These are phyloP conservation scores for Rhynchospora breviuscula DNA, from an alignment of 176 grass and related monocot species.

Conservation along the genomic window DNA sequence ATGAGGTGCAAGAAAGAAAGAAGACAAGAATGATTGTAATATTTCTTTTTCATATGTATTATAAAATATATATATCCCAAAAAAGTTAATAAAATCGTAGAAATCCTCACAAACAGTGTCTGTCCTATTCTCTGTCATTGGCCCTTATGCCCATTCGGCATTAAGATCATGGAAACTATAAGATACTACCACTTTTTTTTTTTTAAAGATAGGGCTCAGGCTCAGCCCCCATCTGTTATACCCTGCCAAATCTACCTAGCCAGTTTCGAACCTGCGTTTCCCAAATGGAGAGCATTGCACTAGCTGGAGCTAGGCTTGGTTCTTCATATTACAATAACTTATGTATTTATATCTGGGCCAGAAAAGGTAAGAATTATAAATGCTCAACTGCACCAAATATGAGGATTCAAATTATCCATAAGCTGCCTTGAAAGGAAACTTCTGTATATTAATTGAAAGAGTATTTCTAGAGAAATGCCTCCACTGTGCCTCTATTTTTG, in stretches of 20 bases:
- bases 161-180: neutral
- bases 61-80: neutral
- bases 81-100: neutral
- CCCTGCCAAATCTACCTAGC: neutral
- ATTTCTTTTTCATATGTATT: neutral
- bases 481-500: too few species aligned
- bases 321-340: neutral
- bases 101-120: neutral
- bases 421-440: neutral
- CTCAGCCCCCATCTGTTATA: neutral
- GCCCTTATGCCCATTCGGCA: neutral
- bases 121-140: neutral
- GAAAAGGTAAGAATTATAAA: neutral
- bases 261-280: neutral
- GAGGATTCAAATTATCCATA: neutral
- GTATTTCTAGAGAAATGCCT: neutral
- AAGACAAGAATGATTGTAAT: slow-evolving; percentile 4
- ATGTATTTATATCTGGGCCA: neutral
- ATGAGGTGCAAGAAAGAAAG: slow-evolving; percentile 8
- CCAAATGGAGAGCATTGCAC: neutral
- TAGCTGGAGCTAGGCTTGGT: neutral
- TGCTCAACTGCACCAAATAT: neutral
- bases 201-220: neutral
- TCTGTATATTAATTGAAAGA: neutral
- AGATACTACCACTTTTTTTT: neutral